Conservation (phyloP, 1,284 basidiomycete genomes). For the Naganishia albida region DNA sequence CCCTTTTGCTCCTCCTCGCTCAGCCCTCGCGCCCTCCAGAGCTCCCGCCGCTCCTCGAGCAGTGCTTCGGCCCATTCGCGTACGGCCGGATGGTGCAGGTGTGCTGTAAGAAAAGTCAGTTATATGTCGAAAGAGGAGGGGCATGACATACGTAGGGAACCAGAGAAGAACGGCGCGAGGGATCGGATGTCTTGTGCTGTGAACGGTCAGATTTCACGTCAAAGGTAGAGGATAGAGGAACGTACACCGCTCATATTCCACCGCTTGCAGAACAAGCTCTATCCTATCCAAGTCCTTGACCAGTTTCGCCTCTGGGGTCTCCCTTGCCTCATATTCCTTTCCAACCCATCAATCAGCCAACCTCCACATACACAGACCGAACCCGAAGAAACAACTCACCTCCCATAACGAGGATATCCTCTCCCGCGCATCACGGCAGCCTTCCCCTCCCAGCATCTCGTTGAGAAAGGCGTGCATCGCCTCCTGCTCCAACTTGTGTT, state of each 20-base stretch:
- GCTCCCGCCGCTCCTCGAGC: constrained; percentile 58
- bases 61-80: constrained; percentile 71
- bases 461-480: constrained; percentile 89
- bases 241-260: constrained; percentile 59
- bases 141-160: constrained; percentile 47
- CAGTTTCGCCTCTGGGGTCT: constrained; percentile 79
- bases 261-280: constrained; percentile 76
- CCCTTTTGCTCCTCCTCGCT: constrained; percentile 44
- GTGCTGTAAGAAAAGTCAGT: constrained; percentile 24
- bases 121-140: background rate
- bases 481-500: constrained; percentile 66
- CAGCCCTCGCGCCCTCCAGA: constrained; percentile 47
- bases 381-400: constrained; percentile 53
- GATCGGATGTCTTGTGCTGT: constrained; percentile 50
- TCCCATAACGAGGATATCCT: constrained; percentile 78
- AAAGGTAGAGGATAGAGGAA: constrained; percentile 5
- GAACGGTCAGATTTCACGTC: background rate
- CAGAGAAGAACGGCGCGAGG: constrained; percentile 51
- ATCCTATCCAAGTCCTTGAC: constrained; percentile 94
- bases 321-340: constrained; percentile 86
- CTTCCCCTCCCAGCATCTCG: constrained; percentile 78
- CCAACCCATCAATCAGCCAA: constrained; percentile 23
- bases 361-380: background rate
- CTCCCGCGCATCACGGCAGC: constrained; percentile 66
- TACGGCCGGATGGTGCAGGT: constrained; percentile 73